Base-by-base conservation (phyloP, 164 flowering plant genomes). In the Cinnamomum chago region DNA sequence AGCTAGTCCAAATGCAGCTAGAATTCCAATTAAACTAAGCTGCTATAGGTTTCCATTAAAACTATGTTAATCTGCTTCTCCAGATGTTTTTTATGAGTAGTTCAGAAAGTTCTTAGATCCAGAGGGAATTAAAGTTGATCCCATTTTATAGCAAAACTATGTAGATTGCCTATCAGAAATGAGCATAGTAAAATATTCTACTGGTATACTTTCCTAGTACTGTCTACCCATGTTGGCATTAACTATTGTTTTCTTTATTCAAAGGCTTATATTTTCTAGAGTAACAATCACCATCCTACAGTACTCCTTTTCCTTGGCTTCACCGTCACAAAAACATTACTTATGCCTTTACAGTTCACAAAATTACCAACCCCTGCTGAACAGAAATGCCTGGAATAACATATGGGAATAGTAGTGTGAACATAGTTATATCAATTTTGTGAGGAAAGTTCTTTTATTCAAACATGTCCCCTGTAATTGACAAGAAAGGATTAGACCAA, bases 261-360 rank as follows among this genome's bases (percentile, higher is more conserved):
- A 66, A 15, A 25, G 12, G 69, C 69, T 18, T 66, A 13, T 25
- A 50, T 27, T 5, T 9, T 10, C 35, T 25, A 14, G 6, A 30
- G 5, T 15, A 25, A 6, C 66, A 24, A 30, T 66, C 69, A 13
- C 69, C 47, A 66, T 27, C 69, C 28, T 64, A 64, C 13, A 64
- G 20, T 3, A 2, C 10, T 66, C 69, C 22, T 66, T 66, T 30
- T 66, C 13, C 69, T 28, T 66, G 18, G 69, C 69, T 66, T 66
- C 69, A 27, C 2, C 5, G 22, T 66, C 69, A 66, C 69, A 66
- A 66, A 66, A 66, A 30, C n/a, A 22, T 3, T 15, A 66, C 50
- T 30, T 18, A 30, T 66, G 35, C 40, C 69, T 66, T 35, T 66
- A 50, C 69, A 30, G 27, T 3, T 66, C 69, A 66, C 69, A 66